Evolutionary conservation across 2,329 filamentous ascomycete species (phyloP).

Genomic region (Fusarium sp.): DNA sequence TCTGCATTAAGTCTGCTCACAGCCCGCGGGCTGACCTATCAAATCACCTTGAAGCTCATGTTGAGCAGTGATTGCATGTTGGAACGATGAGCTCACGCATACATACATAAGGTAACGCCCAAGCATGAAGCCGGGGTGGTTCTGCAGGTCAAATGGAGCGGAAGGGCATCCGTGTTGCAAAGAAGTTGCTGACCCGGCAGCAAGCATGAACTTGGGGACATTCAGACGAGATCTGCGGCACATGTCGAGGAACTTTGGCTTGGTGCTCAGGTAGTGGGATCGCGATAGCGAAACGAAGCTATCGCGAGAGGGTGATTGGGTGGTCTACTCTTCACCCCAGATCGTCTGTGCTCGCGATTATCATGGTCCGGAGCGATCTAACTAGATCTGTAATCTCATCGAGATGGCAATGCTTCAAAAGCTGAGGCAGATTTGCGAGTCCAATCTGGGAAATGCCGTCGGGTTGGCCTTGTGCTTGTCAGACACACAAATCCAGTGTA

Average conservation of each 20-base stretch:
- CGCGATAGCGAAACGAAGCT: constrained; percentile 21
- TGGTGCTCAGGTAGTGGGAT: constrained; percentile 1
- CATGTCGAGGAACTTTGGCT: neutral
- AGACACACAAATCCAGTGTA: neutral
- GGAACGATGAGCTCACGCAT: constrained; percentile 24
- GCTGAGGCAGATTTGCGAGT: neutral
- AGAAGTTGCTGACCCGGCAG: constrained; percentile 7
- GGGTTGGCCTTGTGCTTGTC: constrained; percentile 23
- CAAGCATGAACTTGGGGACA: constrained; percentile 20
- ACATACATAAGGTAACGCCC: constrained; percentile 7
- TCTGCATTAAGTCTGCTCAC: constrained; percentile 26
- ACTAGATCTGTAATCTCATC: constrained; percentile 28
- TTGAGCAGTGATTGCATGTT: constrained; percentile 13
- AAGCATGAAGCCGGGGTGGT: constrained; percentile 17
- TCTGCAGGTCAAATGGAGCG: constrained; percentile 28
- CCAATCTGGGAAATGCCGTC: constrained; percentile 14
- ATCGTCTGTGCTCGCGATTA: constrained; percentile 23
- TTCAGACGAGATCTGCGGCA: constrained; percentile 19
- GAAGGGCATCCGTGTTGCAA: constrained; percentile 18
- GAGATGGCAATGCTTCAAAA: constrained; percentile 23
- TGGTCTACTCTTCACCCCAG: constrained; percentile 1
- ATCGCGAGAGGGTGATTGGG: constrained; percentile 26
- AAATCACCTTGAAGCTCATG: constrained; percentile 15
- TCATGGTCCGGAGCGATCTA: constrained; percentile 14
- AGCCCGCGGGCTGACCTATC: constrained; percentile 19